Evolutionary conservation across 2,329 filamentous ascomycete genomes (phyloP).

Genomic region (Drechslerella dactyloides): DNA sequence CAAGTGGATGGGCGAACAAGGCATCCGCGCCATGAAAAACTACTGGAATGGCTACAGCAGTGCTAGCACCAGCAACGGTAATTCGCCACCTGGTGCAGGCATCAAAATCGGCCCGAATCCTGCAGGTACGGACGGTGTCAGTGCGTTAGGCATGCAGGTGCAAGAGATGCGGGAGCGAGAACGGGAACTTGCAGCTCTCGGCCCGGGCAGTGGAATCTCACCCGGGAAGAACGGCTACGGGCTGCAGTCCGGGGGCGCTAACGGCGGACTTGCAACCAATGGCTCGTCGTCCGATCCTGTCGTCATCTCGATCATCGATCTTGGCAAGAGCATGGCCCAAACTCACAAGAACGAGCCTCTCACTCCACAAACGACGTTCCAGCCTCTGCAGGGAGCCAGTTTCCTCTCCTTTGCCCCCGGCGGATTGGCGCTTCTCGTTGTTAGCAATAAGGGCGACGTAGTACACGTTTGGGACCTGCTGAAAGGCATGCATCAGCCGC

Average conservation of each 20-base stretch:
- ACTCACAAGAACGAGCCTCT: slow-evolving; percentile 62
- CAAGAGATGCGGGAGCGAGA: slow-evolving; percentile 50
- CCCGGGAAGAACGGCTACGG: slow-evolving; percentile 41
- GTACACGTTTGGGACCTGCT: slow-evolving; percentile 83
- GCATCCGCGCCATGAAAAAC: slow-evolving; percentile 76
- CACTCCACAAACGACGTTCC: slow-evolving; percentile 72
- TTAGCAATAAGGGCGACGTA: slow-evolving; percentile 81
- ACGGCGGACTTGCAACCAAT: slow-evolving; percentile 60
- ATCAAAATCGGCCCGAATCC: slow-evolving; percentile 48
- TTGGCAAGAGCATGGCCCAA: slow-evolving; percentile 64
- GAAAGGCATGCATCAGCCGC: slow-evolving; percentile 56
- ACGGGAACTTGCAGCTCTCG: slow-evolving; percentile 48
- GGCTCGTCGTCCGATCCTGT: slow-evolving; percentile 68
- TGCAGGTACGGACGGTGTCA: slow-evolving; percentile 44
- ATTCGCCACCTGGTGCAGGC: slow-evolving; percentile 38
- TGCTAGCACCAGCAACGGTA: slow-evolving; percentile 52
- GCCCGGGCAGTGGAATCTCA: slow-evolving; percentile 46
- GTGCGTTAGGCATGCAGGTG: slow-evolving; percentile 49
- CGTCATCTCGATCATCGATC: slow-evolving; percentile 75
- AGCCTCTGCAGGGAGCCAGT: slow-evolving; percentile 75
- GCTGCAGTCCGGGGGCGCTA: slow-evolving; percentile 26
- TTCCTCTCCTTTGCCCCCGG: slow-evolving; percentile 79
- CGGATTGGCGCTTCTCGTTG: slow-evolving; percentile 76
- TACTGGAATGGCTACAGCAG: slow-evolving; percentile 72
- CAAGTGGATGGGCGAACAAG: slow-evolving; percentile 78